Base-by-base conservation (phyloP, 176 grass and related monocot species). In the Triticum urartu region DNA sequence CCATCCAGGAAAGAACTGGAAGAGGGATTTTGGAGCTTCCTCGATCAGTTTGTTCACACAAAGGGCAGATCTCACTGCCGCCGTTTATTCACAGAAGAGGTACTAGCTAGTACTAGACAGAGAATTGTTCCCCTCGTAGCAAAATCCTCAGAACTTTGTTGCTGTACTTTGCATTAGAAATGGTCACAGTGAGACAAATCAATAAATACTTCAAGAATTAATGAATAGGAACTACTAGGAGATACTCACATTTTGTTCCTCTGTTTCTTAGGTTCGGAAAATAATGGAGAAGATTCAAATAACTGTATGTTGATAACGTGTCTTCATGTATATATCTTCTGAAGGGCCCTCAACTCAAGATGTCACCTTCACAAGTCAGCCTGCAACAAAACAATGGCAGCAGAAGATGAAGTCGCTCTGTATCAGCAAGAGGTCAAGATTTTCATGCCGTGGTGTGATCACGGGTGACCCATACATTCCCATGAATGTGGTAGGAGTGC, bases 381-480 rank as follows among this genome's bases (percentile, higher is more conserved):
- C 82, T 68, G 68, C 60, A 39, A 30, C 73, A 75, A 91, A 89
- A 74, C 89, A 87, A 12, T 91, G 92, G 92, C 81, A 89, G 20
- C 85, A 94, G 24, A 94, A 89, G 58, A 94, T 94, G 62, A 91
- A 86, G 67, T 75, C 89, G 7, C 65, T 91, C 13, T 94, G 91
- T 83, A 85, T 94, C 26, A 89, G 89, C 43, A 94, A 94, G 78
- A 86, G 89, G 13, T 94, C 92, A 85, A 84, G 87, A 42, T 91
- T 86, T 28, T 88, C 87, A 20, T 94, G 66, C 7, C 89, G 87
- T 52, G 86, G 59, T 58, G 89, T 91, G 64, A 94, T 94, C 56
- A 94, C 85, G 28, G 92, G 89, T 60, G 92, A 91, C 65, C 80
- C 92, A 17, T 91, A 94, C 88, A 91, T 94, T 62, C 78, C 71